These are phyloP conservation scores for Juglanconis oblonga DNA, from an alignment of 2,329 filamentous ascomycete species.

Conservation along the genomic window DNA sequence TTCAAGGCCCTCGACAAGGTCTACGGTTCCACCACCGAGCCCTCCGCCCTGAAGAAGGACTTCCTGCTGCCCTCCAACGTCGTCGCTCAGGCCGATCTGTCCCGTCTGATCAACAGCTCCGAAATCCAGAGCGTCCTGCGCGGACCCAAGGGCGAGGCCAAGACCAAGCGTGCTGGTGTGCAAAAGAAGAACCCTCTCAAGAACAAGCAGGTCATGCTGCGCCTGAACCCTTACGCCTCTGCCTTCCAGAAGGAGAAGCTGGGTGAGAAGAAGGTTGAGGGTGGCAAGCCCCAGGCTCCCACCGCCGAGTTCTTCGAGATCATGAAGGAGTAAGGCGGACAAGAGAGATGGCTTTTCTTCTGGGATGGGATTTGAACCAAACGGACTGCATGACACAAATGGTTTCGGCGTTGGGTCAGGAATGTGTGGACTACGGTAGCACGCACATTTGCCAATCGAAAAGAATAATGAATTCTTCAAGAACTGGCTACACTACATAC, in stretches of 20 bases:
- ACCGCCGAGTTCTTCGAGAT: conserved; percentile 25
- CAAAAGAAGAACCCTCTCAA: conserved; percentile 99
- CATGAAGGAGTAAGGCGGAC: conserved; percentile 22
- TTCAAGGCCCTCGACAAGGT: conserved; percentile 96
- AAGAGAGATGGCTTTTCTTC: conserved; percentile 4
- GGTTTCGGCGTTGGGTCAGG: conserved; percentile 21
- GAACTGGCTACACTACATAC: neutral
- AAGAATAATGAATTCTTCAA: conserved; percentile 18
- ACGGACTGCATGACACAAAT: conserved; percentile 18
- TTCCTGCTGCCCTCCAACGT: conserved; percentile 93
- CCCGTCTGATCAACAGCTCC: conserved; percentile 98
- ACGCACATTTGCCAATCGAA: conserved; percentile 20
- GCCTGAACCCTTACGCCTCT: conserved; percentile 96
- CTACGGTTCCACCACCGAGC: conserved; percentile 89
- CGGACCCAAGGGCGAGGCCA: conserved; percentile 82
- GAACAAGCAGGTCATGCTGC: conserved; percentile 98
- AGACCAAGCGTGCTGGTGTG: conserved; percentile 84
- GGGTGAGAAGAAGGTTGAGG: conserved; percentile 58
- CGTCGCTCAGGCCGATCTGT: conserved; percentile 90
- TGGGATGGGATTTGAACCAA: conserved; percentile 16
- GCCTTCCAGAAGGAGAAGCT: conserved; percentile 85
- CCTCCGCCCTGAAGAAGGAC: conserved; percentile 96
- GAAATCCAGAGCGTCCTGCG: conserved; percentile 96
- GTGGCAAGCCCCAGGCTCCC: conserved; percentile 23
- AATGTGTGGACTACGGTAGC: conserved; percentile 19